Evolutionary conservation across 176 grass and related monocot genomes (phyloP).

Genomic region (Pharus latifolius): DNA sequence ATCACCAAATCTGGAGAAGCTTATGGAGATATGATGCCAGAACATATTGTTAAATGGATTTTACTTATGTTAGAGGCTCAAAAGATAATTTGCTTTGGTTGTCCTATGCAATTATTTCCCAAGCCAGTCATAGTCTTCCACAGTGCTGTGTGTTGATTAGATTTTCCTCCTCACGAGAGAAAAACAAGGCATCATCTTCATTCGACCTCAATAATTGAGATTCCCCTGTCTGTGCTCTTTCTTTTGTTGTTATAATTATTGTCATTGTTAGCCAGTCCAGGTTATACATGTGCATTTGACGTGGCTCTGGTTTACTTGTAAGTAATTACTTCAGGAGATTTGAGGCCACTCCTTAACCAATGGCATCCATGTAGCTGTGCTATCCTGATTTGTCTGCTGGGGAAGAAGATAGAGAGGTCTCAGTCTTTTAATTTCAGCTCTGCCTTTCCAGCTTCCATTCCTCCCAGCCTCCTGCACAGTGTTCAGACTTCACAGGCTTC

Average conservation of each 20-base stretch:
- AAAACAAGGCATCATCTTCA: constrained; percentile 3
- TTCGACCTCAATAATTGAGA: constrained; percentile 33
- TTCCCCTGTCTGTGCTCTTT: constrained; percentile 10
- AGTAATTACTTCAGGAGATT: constrained; percentile 9
- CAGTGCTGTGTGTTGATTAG: neutral
- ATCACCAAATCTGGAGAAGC: neutral
- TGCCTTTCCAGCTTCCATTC: neutral
- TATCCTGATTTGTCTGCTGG: neutral
- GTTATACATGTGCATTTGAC: constrained; percentile 6
- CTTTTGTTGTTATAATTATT: constrained; percentile 8
- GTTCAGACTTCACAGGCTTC: constrained; percentile 2
- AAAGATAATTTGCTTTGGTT: constrained; percentile 21
- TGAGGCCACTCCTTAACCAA: neutral
- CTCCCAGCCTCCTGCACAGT: neutral
- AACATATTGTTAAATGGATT: too few relatives aligned
- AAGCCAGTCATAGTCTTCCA: constrained; percentile 14
- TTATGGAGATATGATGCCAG: too few relatives aligned
- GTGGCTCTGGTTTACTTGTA: constrained; percentile 8
- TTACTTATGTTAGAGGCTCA: neutral
- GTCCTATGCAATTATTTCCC: constrained; percentile 2
- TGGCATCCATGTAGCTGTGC: neutral
- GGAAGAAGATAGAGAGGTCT: neutral
- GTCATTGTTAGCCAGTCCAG: neutral
- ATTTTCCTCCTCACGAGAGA: neutral
- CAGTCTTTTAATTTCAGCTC: neutral